Conservation (phyloP, 2,329 filamentous ascomycete species). For the Geoglossum cookeanum region DNA sequence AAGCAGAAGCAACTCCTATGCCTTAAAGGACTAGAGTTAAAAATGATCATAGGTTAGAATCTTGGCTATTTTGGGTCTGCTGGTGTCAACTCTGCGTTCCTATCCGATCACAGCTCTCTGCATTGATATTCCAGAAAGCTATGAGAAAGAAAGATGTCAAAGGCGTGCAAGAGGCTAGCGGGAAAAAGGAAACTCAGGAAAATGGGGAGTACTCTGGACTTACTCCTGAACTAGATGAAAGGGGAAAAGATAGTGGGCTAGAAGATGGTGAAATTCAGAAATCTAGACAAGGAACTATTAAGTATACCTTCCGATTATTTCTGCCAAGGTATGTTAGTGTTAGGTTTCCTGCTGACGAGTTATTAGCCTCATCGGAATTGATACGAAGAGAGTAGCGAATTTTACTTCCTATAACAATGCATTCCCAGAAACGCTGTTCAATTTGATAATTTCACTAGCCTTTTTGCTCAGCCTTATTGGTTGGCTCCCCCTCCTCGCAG, state of each 20-base stretch:
- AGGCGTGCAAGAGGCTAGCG: conserved; percentile 26
- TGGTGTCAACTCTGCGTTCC: conserved; percentile 44
- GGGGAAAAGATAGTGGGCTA: conserved; percentile 14
- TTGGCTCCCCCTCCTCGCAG: conserved; percentile 47
- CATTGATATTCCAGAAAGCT: conserved; percentile 58
- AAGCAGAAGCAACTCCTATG: neutral
- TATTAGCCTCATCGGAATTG: conserved; percentile 63
- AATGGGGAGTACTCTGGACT: neutral
- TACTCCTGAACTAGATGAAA: conserved; percentile 8
- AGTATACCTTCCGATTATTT: neutral
- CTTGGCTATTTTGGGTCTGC: conserved; percentile 47
- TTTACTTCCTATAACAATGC: conserved; percentile 48
- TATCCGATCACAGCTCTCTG: conserved; percentile 48
- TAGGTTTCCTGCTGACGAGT: conserved; percentile 42
- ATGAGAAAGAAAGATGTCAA: conserved; percentile 63
- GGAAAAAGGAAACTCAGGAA: conserved; percentile 21
- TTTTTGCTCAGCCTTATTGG: conserved; percentile 54
- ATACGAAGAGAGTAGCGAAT: conserved; percentile 47
- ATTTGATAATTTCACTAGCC: conserved; percentile 42
- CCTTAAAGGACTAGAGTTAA: neutral
- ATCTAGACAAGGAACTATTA: conserved; percentile 6
- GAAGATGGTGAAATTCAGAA: conserved; percentile 15
- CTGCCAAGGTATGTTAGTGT: too few relatives aligned
- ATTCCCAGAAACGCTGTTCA: conserved; percentile 42
- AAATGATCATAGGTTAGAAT: conserved; percentile 36